A percentile compares a stretch with the other conserved stretches of the same genome.
Conservation (phyloP, 2,329 filamentous ascomycete genomes). For the Cladosporium austrohemisphaericum region DNA sequence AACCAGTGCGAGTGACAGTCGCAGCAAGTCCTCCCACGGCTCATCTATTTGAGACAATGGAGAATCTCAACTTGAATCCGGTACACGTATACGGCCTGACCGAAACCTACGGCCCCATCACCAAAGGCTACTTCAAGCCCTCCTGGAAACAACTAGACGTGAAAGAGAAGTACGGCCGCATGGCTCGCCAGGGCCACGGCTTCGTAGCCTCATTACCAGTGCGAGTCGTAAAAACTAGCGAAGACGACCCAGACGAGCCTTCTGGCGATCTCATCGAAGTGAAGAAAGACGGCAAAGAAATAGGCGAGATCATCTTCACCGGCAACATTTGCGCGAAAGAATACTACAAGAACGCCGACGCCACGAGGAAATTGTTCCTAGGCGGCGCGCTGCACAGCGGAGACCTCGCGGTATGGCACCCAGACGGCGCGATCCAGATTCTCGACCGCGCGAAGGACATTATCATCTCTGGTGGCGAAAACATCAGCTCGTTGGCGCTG, state of each 20-base stretch:
- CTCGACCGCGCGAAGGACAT: slow-evolving; percentile 95
- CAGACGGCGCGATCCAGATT: slow-evolving; percentile 87
- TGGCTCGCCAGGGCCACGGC: slow-evolving; percentile 92
- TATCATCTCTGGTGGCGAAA: slow-evolving; percentile 95
- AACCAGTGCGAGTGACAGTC: slow-evolving; percentile 80
- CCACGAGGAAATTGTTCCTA: slow-evolving; percentile 79
- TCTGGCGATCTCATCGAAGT: slow-evolving; percentile 63
- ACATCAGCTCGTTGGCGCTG: slow-evolving; percentile 89
- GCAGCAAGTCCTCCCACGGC: slow-evolving; percentile 87
- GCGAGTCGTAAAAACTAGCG: slow-evolving; percentile 76
- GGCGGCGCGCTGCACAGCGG: slow-evolving; percentile 86
- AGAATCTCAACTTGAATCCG: slow-evolving; percentile 75
- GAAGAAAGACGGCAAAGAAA: slow-evolving; percentile 65
- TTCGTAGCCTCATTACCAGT: slow-evolving; percentile 78
- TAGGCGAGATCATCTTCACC: slow-evolving; percentile 78
- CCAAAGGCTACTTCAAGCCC: slow-evolving; percentile 85
- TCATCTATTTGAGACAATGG: slow-evolving; percentile 92
- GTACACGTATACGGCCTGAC: slow-evolving; percentile 89
- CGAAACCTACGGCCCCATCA: slow-evolving; percentile 93
- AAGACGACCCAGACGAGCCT: slow-evolving; percentile 42
- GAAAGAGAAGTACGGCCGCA: slow-evolving; percentile 77
- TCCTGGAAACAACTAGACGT: slow-evolving; percentile 71
- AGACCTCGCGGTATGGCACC: slow-evolving; percentile 89
- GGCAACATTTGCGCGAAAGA: slow-evolving; percentile 91
- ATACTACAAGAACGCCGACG: slow-evolving; percentile 86